Conservation (phyloP, 2,329 filamentous ascomycete species). For the Penicillium verrucosum region DNA sequence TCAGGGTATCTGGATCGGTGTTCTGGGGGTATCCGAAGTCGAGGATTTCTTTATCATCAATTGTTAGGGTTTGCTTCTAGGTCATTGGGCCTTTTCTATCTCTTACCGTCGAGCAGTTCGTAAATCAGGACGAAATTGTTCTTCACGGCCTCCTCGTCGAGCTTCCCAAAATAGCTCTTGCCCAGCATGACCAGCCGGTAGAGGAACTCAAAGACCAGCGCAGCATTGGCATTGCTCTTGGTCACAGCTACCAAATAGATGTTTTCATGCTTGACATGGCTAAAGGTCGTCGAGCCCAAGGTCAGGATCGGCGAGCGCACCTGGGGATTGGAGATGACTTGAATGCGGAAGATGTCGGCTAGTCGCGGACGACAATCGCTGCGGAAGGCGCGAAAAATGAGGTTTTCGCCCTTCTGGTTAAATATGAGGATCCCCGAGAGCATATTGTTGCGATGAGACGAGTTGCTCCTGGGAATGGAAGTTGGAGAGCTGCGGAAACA, state of each 20-base stretch:
- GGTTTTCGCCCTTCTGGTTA: slow-evolving; percentile 99
- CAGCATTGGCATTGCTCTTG: slow-evolving; percentile 98
- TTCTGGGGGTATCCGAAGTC: slow-evolving; percentile 99
- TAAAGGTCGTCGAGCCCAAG: slow-evolving; percentile 95
- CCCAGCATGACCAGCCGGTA: slow-evolving; percentile 88
- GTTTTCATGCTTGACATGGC: slow-evolving; percentile 99
- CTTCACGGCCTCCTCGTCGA: slow-evolving; percentile 99
- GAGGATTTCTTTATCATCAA: slow-evolving; percentile 69
- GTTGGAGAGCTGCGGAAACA: slow-evolving; percentile 13
- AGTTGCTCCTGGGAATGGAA: slow-evolving; percentile 9
- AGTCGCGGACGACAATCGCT: slow-evolving; percentile 97
- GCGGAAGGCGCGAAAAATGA: slow-evolving; percentile 98
- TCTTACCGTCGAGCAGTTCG: slow-evolving; percentile 83
- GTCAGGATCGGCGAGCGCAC: slow-evolving; percentile 97
- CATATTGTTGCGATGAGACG: slow-evolving; percentile 58
- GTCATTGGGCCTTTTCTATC: not conserved
- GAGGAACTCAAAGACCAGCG: slow-evolving; percentile 95
- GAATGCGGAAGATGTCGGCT: slow-evolving; percentile 98
- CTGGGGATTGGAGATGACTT: slow-evolving; percentile 97
- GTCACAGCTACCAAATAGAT: slow-evolving; percentile 97
- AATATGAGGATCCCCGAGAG: slow-evolving; percentile 96
- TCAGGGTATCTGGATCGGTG: slow-evolving; percentile 96
- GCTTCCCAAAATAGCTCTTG: slow-evolving; percentile 96
- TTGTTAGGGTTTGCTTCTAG: not conserved
- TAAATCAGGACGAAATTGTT: slow-evolving; percentile 99